These are phyloP conservation scores for Priceomyces fermenticarens DNA, from an alignment of 805 yeast genomes.

Conservation along the genomic window DNA sequence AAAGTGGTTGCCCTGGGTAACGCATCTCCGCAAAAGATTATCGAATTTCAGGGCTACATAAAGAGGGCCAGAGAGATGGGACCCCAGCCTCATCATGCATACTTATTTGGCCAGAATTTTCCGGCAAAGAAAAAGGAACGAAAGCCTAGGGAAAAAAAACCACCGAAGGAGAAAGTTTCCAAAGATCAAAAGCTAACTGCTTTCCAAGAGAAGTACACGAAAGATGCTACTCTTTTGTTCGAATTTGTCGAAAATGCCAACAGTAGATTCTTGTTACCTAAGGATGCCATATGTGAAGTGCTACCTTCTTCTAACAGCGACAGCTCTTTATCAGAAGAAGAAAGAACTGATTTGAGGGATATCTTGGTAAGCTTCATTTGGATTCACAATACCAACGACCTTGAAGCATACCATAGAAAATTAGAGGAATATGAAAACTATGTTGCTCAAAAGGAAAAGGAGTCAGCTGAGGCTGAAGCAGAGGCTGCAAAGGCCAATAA, in stretches of 20 bases:
- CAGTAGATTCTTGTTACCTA: constrained; percentile 72
- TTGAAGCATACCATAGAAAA: constrained; percentile 42
- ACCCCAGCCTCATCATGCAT: constrained; percentile 42
- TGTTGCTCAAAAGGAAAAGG: constrained; percentile 24
- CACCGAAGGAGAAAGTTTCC: constrained; percentile 14
- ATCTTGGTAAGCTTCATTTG: constrained; percentile 47
- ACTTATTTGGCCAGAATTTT: constrained; percentile 13
- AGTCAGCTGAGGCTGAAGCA: constrained; percentile 28
- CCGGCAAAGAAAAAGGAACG: constrained; percentile 10
- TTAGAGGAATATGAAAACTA: constrained; percentile 26
- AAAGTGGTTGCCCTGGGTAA: constrained; percentile 80
- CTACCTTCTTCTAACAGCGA: constrained; percentile 16
- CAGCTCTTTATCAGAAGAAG: constrained; percentile 20
- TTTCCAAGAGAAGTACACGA: constrained; percentile 68
- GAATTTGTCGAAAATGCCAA: constrained; percentile 81
- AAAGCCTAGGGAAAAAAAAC: constrained; percentile 16
- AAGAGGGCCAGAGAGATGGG: constrained; percentile 78
- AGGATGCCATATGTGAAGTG: constrained; percentile 70
- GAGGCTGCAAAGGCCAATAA: constrained; percentile 16
- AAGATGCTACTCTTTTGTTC: constrained; percentile 72
- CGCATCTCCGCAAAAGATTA: constrained; percentile 69
- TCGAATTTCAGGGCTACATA: constrained; percentile 77
- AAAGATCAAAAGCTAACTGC: constrained; percentile 66
- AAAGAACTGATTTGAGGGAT: constrained; percentile 27
- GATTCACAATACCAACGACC: constrained; percentile 49